Evolutionary conservation across 257 asterid genomes (phyloP), one percentile per base, ranked within the genome.

Genomic region (Rubia yunnanensis): DNA sequence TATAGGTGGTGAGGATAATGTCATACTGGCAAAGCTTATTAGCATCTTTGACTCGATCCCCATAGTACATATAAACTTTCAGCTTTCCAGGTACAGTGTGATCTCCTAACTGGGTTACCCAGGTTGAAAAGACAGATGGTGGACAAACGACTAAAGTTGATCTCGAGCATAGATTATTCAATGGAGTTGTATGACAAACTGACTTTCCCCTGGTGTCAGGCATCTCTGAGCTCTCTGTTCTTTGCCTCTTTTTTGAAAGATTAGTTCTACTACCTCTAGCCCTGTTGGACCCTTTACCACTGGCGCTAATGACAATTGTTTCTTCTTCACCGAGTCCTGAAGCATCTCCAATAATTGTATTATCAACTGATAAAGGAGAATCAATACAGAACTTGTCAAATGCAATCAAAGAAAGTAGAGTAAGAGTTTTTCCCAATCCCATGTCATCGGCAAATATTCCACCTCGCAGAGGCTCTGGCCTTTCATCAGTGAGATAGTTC

Each of bases 401-500:
- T 39, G 95, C 94, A 64, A 91, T 79, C 76, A 91, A 63, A 11
- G 98, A 91, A 53, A 91, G 92, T 34, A 91, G 70, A 0, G 98
- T 82, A 26, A 91, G 95, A 18, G 96, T 88, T 74, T 91, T 91
- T 1, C 96, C 97, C 73, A 88, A 76, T 41, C 97, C 97, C 97
- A 91, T 91, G 59, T 88, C 96, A 73, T 91, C 97, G 13, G 97
- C 96, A 49, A 88, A 88, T 67, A 91, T 86, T 48, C 96, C 95
- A 36, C 97, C 97, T 69, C 81, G 79, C 34, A 88, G 60, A 24
- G 96, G 96, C 75, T 84, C 91, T 0, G 97, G 96, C 65, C 81
- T 80, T 50, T 71, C 82, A 34, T 52, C 71, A 9, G 89, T 80
- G 56, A 77, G 79, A 68, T 73, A 79, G 76, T 84, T 84, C n/a